phyloP scores from a whole-genome alignment of 2,329 filamentous ascomycete species.

The Clathrospora elynae region DNA sequence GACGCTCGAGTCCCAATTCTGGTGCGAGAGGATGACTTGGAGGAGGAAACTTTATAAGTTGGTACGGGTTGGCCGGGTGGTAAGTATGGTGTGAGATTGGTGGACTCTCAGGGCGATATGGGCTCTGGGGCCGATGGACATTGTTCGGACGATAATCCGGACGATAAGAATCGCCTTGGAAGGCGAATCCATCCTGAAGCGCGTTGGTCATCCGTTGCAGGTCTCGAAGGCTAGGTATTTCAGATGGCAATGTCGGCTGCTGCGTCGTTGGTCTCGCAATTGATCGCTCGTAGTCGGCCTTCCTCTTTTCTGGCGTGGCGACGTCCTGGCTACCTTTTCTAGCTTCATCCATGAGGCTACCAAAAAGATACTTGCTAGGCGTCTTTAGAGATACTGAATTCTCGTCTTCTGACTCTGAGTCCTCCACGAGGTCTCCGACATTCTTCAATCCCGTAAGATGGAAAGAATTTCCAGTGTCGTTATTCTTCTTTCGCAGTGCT shows the following conservation, averaged over 20 bases:
- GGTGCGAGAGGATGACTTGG: neutral
- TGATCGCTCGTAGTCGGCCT: neutral
- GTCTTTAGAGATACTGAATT: neutral
- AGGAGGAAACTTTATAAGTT: neutral
- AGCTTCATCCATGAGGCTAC: slow-evolving; percentile 1
- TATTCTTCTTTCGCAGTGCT: neutral
- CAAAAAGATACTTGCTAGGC: neutral
- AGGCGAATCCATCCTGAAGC: neutral
- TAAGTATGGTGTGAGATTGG: neutral
- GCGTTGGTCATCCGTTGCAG: neutral
- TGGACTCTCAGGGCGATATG: neutral
- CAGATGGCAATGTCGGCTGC: neutral
- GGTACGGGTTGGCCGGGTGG: neutral
- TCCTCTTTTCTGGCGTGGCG: neutral
- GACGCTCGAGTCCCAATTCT: slow-evolving; percentile 1
- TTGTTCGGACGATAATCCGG: neutral
- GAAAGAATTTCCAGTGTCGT: neutral
- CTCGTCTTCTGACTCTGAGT: neutral
- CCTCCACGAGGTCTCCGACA: neutral
- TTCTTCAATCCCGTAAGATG: neutral
- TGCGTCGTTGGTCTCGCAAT: neutral
- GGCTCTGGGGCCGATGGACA: neutral
- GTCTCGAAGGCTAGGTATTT: neutral
- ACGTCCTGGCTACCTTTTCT: neutral
- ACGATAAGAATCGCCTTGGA: neutral